Evolutionary conservation across 208 protist species (phyloP), one percentile per base, ranked within the genome.

Genomic region (Crithidia bombi): DNA sequence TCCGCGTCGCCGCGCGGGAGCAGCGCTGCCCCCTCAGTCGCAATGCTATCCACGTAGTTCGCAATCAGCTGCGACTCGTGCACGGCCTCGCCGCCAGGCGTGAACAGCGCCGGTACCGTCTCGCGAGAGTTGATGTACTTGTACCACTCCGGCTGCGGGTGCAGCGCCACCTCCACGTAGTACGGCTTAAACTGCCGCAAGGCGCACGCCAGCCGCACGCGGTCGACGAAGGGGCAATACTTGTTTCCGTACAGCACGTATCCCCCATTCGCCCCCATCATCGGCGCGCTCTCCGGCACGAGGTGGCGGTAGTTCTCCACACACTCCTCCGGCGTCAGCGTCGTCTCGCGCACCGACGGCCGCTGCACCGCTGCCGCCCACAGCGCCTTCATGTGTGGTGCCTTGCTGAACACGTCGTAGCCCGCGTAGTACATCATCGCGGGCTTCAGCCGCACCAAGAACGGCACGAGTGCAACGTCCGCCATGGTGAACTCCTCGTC

Each of bases 401-500:
- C 86, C 55, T 85, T 78, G 43, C 59, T 73, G 64, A 91, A 91
- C 44, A 92, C 68, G 70, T 95, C 78, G 68, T 87, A 86, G 43
- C 77, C 86, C 32, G 70, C 47, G 81, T 87, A 84, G 78, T 90
- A 95, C 54, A 62, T 57, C 59, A 95, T 63, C 35, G 69, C 62
- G 21, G 58, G 59, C 28, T 78, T 68, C 57, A 92, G 86, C 23
- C 81, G 85, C 43, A 81, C 57, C 49, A 95, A 75, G 59, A 95
- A 95, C 23, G 89, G 86, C 50, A 90, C 62, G 5, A 95, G n/a
- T 64, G 77, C 78, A 26, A 88, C 62, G 57, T 95, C 89, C 10
- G 82, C 89, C 64, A 92, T 73, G n/a, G 86, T 85, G 82, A 95
- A 90, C 41, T 66, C 67, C n/a, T 75, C 75, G 75, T 90, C 89